Base-by-base conservation (phyloP, 495 filamentous ascomycete genomes). In the Platismatia glauca region DNA sequence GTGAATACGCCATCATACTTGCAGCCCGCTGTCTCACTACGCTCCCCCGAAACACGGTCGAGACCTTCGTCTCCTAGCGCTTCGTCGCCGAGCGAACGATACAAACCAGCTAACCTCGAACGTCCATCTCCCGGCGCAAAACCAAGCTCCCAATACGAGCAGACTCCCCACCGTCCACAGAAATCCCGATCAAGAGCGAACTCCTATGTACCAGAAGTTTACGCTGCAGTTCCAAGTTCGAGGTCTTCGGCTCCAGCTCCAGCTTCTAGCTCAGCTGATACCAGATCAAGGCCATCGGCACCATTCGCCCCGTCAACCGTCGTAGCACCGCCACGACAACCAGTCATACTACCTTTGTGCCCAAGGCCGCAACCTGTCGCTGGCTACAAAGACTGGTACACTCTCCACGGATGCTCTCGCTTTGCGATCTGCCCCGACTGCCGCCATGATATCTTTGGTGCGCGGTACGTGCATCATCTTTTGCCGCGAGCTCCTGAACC, bases 401-500 rank as follows among this genome's bases (percentile, higher is more conserved):
- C 83, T 7, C 74, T 89, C 9, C 77, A 79, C 31, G 77, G 79
- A 11, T 74, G 80, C 58, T 71, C 76, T 7, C 73, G 77, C 39
- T 79, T 88, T 38, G 77, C 85, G 63, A 82, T 89, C 46, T 89
- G 86, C 58, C 86, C 86, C 2, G 76, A 76, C 9, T 89, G 86
- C 74, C 77, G 81, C 60, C 73, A 74, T 8, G 77, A 81, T 52
- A 76, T 88, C 62, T 79, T 75, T 22, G 73, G 81, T 38, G 82
- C 83, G 0, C 72, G 75, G 52, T 87, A 82, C 70, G 72, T 77
- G 2, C 70, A 76, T 39, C 75, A 74, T 58, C 82, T 89, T 66
- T 72, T 79, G 27, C 79, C 77, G 5, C 75, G 76, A 31, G 29
- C 27, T 20, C 67, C 74, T 3, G 76, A 77, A 37, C 69, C 76